These are phyloP conservation scores for Fremontodendron californicum DNA, from an alignment of 345 rosid species.

Conservation along the genomic window DNA sequence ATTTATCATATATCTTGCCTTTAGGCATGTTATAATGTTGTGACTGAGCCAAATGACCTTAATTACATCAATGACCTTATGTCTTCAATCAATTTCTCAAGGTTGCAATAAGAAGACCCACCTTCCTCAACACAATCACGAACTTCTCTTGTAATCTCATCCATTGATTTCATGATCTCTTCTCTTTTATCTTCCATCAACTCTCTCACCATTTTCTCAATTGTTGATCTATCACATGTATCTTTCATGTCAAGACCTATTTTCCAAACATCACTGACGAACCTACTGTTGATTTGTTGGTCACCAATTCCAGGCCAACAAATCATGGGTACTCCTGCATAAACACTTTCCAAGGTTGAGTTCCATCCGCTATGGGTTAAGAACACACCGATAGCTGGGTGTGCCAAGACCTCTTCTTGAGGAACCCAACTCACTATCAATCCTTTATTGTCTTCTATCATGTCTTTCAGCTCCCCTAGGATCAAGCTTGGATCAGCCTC, in stretches of 20 bases:
- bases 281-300: conserved; percentile 43
- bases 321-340: conserved; percentile 41
- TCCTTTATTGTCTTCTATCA: conserved; percentile 5
- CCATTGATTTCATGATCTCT: conserved; percentile 29
- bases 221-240: conserved; percentile 29
- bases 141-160: conserved; percentile 27
- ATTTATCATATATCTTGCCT: too few species aligned
- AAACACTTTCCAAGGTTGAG: conserved; percentile 46
- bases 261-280: conserved; percentile 40
- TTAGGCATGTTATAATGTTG: too few species aligned
- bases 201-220: conserved; percentile 44
- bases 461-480: conserved; percentile 18
- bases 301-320: conserved; percentile 49
- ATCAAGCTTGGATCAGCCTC: background rate
- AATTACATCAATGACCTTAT: too few species aligned
- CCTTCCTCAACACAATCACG: conserved; percentile 24
- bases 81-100: conserved; percentile 23
- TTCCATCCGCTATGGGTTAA: conserved; percentile 51
- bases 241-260: conserved; percentile 54
- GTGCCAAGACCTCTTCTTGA: conserved; percentile 46
- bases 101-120: conserved; percentile 36
- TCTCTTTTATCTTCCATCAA: conserved; percentile 42
- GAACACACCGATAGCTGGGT: conserved; percentile 41
- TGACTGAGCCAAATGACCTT: too few species aligned
- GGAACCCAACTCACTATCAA: conserved; percentile 40